phyloP scores from a whole-genome alignment of 768 basidiomycete genomes.

The Mycena capillaripes region DNA sequence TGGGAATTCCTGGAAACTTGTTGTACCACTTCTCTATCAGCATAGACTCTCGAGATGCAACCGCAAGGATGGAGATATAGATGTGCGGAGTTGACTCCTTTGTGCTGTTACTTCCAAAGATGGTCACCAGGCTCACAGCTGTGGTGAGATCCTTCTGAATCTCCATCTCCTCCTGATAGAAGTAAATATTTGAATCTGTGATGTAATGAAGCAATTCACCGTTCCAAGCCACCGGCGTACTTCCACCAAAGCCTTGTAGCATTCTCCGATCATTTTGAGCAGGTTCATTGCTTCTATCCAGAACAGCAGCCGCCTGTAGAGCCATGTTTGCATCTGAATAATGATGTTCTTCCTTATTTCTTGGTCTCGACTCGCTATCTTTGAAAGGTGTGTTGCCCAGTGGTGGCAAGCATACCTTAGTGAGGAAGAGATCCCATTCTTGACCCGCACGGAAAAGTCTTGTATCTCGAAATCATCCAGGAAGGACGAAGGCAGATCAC shows the following conservation, averaged over 20 bases:
- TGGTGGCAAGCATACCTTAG: slow-evolving; percentile 27
- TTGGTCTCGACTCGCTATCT: not conserved
- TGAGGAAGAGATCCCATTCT: not conserved
- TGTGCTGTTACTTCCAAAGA: not conserved
- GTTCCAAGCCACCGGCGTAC: not conserved
- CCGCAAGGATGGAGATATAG: slow-evolving; percentile 4
- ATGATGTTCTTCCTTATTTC: not conserved
- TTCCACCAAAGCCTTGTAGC: not conserved
- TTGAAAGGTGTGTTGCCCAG: slow-evolving; percentile 24
- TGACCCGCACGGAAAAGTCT: not conserved
- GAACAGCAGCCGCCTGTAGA: not conserved
- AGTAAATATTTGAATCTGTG: not conserved
- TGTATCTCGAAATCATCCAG: slow-evolving; percentile 5
- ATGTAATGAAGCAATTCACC: not conserved
- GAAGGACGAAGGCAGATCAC: too few species aligned
- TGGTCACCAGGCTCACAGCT: not conserved
- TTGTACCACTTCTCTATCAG: not conserved
- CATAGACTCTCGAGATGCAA: not conserved
- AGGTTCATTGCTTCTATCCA: slow-evolving; percentile 21
- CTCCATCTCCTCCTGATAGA: not conserved
- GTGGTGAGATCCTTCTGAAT: not conserved
- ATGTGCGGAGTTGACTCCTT: not conserved
- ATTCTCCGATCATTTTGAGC: not conserved
- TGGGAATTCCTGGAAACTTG: slow-evolving; percentile 2
- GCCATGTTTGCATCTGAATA: not conserved